Evolutionary conservation across 495 filamentous ascomycete genomes (phyloP).

Genomic region (Penicillium cataractarum): DNA sequence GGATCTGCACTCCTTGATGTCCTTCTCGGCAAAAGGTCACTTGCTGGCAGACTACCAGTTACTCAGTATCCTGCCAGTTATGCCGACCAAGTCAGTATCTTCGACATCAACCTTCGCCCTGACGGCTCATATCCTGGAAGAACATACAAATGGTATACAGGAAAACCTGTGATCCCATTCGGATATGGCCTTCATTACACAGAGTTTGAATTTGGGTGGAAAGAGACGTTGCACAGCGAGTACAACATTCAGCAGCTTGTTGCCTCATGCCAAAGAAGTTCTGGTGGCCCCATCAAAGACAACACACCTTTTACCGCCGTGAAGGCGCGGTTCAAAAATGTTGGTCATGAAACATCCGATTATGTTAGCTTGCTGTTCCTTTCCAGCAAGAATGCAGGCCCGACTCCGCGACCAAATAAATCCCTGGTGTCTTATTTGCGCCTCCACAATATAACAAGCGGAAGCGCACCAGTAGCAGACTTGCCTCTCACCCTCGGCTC

Average conservation of each 20-base stretch:
- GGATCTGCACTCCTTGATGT: conserved; percentile 54
- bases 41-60: conserved; percentile 54
- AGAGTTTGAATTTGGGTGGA: conserved; percentile 26
- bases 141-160: conserved; percentile 60
- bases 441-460: conserved; percentile 44
- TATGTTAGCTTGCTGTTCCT: conserved; percentile 59
- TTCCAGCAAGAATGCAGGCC: conserved; percentile 47
- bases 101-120: conserved; percentile 55
- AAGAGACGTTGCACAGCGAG: conserved; percentile 1
- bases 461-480: conserved; percentile 29
- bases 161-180: conserved; percentile 49
- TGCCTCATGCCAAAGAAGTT: conserved; percentile 11
- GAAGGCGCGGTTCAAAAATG: conserved; percentile 47
- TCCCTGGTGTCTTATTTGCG: conserved; percentile 56
- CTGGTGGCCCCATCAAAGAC: conserved; percentile 7
- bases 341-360: conserved; percentile 53
- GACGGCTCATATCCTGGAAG: conserved; percentile 35
- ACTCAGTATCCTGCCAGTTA: conserved; percentile 59
- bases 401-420: conserved; percentile 60
- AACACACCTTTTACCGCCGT: conserved; percentile 39
- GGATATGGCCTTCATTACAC: conserved; percentile 54
- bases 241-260: conserved; percentile 15
- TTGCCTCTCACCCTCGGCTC: conserved; percentile 56
- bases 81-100: conserved; percentile 51
- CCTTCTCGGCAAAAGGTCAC: conserved; percentile 46